These are phyloP conservation scores for Dryas alaskensis DNA, from an alignment of 306 rosid species.

Conservation along the genomic window DNA sequence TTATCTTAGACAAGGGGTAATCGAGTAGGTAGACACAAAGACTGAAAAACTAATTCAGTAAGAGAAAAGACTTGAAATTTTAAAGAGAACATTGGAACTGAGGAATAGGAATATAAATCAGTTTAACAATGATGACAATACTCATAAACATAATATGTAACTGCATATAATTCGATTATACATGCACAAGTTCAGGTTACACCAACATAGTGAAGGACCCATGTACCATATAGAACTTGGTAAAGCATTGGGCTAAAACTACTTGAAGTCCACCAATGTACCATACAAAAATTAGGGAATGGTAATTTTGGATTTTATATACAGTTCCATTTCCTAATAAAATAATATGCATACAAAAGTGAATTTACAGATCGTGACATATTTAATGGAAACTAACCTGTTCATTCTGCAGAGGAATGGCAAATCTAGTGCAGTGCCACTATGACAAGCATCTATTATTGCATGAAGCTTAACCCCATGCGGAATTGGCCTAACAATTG, in stretches of 20 bases:
- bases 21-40: neutral
- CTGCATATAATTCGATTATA: neutral
- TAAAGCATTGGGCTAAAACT: neutral
- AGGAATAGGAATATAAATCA: neutral
- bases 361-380: conserved; percentile 5
- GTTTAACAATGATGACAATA: neutral
- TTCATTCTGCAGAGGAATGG: conserved; percentile 93
- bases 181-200: neutral
- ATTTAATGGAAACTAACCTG: conserved; percentile 51
- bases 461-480: conserved; percentile 92
- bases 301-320: neutral
- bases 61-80: neutral
- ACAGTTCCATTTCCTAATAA: neutral
- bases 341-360: neutral
- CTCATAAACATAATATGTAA: neutral
- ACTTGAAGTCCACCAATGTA: neutral
- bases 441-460: conserved; percentile 90
- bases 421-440: conserved; percentile 96
- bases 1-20: neutral
- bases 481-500: conserved; percentile 80
- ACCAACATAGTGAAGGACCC: neutral
- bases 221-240: neutral
- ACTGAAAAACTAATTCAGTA: neutral
- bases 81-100: neutral
- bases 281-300: no score